These are phyloP conservation scores for Clonostachys sp. DNA, from an alignment of 2,329 filamentous ascomycete species.

Conservation along the genomic window DNA sequence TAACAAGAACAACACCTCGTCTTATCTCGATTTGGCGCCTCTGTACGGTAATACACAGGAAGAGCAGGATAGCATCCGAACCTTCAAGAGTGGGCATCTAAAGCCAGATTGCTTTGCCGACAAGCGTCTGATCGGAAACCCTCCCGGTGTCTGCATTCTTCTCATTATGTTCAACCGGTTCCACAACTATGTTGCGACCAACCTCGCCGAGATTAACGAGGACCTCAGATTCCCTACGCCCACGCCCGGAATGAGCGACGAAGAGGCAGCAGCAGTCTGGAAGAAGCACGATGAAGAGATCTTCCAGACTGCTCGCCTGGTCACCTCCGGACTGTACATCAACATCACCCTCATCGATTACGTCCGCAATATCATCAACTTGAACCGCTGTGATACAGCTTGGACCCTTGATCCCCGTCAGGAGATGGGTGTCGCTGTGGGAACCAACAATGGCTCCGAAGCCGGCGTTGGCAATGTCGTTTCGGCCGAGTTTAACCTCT, in stretches of 20 bases:
- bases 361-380: slow-evolving; percentile 70
- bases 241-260: slow-evolving; percentile 35
- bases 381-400: slow-evolving; percentile 55
- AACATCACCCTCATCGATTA: slow-evolving; percentile 78
- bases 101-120: slow-evolving; percentile 72
- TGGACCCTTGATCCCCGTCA: slow-evolving; percentile 79
- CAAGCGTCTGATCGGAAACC: slow-evolving; percentile 64
- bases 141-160: slow-evolving; percentile 66
- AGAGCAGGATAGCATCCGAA: slow-evolving; percentile 63
- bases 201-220: slow-evolving; percentile 84
- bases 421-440: slow-evolving; percentile 54
- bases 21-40: slow-evolving; percentile 67
- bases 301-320: slow-evolving; percentile 73
- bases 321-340: slow-evolving; percentile 71
- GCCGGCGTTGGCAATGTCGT: slow-evolving; percentile 77
- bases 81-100: slow-evolving; percentile 65
- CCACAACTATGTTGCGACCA: slow-evolving; percentile 80
- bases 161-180: slow-evolving; percentile 79
- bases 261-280: slow-evolving; percentile 48
- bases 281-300: slow-evolving; percentile 72
- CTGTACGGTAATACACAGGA: slow-evolving; percentile 66
- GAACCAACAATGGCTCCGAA: slow-evolving; percentile 54
- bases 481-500: slow-evolving; percentile 84
- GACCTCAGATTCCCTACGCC: slow-evolving; percentile 72
- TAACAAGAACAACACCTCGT: slow-evolving; percentile 61